Evolutionary conservation across 352 stramenopile genomes (phyloP).

Genomic region (Globisporangium parvum): DNA sequence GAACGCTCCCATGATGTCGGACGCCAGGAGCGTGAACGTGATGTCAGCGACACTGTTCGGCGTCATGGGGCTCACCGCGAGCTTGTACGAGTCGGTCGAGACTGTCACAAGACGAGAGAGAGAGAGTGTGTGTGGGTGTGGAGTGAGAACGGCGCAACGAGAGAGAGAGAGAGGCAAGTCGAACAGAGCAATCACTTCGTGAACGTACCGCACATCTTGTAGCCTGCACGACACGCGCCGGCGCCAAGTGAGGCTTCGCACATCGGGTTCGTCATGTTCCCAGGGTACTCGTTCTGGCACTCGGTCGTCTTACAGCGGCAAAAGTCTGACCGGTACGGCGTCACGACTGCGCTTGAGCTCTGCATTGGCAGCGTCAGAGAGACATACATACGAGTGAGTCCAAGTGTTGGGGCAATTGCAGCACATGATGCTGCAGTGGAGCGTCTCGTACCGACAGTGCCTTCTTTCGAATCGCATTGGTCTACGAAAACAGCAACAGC

Average conservation of each 20-base stretch:
- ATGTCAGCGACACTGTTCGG: constrained; percentile 61
- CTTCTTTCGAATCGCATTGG: background rate
- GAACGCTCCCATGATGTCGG: constrained; percentile 64
- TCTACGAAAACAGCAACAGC: background rate
- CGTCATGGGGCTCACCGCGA: constrained; percentile 44
- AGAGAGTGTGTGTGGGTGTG: background rate
- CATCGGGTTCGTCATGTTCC: constrained; percentile 27
- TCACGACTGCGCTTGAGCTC: constrained; percentile 4
- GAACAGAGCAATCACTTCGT: too few species aligned
- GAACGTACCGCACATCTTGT: constrained; percentile 40
- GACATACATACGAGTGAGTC: background rate
- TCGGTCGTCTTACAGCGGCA: constrained; percentile 62
- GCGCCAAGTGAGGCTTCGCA: constrained; percentile 42
- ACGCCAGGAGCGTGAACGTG: constrained; percentile 64
- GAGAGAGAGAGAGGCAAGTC: background rate
- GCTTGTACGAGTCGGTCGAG: constrained; percentile 70
- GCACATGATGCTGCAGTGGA: background rate
- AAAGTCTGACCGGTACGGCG: constrained; percentile 53
- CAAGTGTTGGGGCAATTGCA: background rate
- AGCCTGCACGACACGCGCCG: constrained; percentile 50
- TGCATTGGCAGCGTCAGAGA: background rate
- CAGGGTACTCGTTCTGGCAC: constrained; percentile 66
- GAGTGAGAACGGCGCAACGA: background rate
- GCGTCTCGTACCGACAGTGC: background rate
- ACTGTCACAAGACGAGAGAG: constrained; percentile 17